These are phyloP conservation scores for Malassezia japonica DNA, from an alignment of 1,284 basidiomycete genomes.

Conservation along the genomic window DNA sequence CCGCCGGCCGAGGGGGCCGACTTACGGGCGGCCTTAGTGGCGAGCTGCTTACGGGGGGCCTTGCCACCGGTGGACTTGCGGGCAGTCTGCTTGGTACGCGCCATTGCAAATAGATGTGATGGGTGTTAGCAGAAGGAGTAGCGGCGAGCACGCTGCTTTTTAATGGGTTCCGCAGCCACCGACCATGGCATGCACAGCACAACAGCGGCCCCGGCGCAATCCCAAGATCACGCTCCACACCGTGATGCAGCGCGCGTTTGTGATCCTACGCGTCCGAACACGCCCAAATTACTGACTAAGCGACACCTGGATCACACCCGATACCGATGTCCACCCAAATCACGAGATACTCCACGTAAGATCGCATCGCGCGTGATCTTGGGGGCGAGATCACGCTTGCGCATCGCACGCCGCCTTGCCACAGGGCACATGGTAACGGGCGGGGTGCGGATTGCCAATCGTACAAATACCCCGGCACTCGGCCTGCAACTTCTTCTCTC, in stretches of 20 bases:
- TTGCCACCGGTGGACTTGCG: conserved; percentile 72
- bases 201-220: neutral
- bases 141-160: neutral
- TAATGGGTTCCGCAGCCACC: neutral
- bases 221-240: neutral
- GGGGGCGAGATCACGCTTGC: conserved; percentile 3
- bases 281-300: neutral
- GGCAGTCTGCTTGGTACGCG: conserved; percentile 61
- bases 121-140: neutral
- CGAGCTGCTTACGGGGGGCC: conserved; percentile 49
- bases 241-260: neutral
- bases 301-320: neutral
- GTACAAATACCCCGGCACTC: conserved; percentile 17
- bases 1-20: conserved; percentile 47
- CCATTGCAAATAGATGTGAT: conserved; percentile 23
- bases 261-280: neutral
- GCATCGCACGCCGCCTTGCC: neutral
- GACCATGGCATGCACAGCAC: neutral
- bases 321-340: neutral
- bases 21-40: conserved; percentile 48
- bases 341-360: neutral
- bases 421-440: neutral
- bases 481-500: neutral
- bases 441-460: neutral
- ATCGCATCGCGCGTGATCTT: conserved; percentile 1